phyloP scores from a whole-genome alignment of 2,329 filamentous ascomycete species.

The Diaporthe batatas region DNA sequence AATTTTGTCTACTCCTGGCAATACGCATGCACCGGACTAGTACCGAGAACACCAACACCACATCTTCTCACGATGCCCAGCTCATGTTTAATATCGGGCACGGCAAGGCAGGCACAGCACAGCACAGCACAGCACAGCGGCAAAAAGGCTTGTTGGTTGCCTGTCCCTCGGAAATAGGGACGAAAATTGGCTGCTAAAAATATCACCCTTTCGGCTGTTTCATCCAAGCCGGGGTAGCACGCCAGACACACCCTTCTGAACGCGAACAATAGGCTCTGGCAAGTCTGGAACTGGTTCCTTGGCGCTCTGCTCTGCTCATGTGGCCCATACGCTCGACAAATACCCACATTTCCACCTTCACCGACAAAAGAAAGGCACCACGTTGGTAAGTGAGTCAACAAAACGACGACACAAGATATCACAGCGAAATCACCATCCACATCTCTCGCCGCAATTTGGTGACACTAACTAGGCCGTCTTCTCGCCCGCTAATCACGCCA shows the following conservation, averaged over 20 bases:
- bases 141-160: constrained; percentile 6
- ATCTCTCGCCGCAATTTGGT: neutral
- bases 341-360: constrained; percentile 4
- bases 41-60: neutral
- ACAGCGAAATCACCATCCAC: neutral
- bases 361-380: neutral
- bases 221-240: constrained; percentile 34
- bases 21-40: neutral
- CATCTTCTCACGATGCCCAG: constrained; percentile 3
- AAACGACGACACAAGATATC: neutral
- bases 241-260: constrained; percentile 26
- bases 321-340: constrained; percentile 1
- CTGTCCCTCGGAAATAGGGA: constrained; percentile 13
- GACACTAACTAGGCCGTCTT: neutral
- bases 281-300: constrained; percentile 32
- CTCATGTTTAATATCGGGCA: constrained; percentile 19
- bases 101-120: neutral
- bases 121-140: constrained; percentile 3
- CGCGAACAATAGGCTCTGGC: constrained; percentile 23
- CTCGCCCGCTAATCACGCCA: neutral
- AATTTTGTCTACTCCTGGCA: constrained; percentile 3
- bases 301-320: constrained; percentile 4
- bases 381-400: neutral
- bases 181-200: constrained; percentile 31
- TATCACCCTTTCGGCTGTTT: constrained; percentile 38